Base-by-base conservation (phyloP, 2,329 filamentous ascomycete species). In the Cryphonectria japonica region DNA sequence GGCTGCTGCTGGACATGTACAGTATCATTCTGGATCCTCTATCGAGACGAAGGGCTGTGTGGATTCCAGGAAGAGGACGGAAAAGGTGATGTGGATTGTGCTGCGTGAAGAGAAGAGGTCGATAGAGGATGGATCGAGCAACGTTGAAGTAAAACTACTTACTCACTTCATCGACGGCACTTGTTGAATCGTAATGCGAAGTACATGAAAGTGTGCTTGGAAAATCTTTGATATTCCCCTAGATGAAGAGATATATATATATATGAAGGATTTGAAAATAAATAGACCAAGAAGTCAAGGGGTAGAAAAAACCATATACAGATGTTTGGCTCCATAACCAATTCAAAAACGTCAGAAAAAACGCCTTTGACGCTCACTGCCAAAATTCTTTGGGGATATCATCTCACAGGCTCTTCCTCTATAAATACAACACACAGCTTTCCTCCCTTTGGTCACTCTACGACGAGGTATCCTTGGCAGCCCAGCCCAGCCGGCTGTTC, bases 401-500 rank as follows among this genome's bases (percentile, higher is more conserved):
- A 34, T 19, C 26, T 59, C 54, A 19, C 11, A 34, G 26, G 26
- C 26, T 59, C 26, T 50, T n/a, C 19, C 16, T 50, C 43, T n/a
- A 50, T 34, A 50, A 50, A 11, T 50, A 50, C 46, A 59, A 61
- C 22, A 61, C 16, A 39, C 9, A 61, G n/a, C 26, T 29, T 32
- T 29, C 54, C 29, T 34, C 26, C 54, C 29, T 22, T 32, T 29
- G 19, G 3, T 3, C 46, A 50, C 11, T 19, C 32, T 67, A 67
- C 14, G 50, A 68, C 13, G 59, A 68, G 46, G 57, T 68, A 29
- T 34, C 62, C 73, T 79, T 79, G 2, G 74, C 64, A 66, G 83
- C 83, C 71, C 84, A 83, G n/a, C 83, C 83, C 37, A 85, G 74
- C 71, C 78, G 77, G 39, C 78, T 80, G 11, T 80, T 82, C 34